These are phyloP conservation scores for Phytophthora cajani DNA, from an alignment of 352 stramenopile genomes.

Conservation along the genomic window DNA sequence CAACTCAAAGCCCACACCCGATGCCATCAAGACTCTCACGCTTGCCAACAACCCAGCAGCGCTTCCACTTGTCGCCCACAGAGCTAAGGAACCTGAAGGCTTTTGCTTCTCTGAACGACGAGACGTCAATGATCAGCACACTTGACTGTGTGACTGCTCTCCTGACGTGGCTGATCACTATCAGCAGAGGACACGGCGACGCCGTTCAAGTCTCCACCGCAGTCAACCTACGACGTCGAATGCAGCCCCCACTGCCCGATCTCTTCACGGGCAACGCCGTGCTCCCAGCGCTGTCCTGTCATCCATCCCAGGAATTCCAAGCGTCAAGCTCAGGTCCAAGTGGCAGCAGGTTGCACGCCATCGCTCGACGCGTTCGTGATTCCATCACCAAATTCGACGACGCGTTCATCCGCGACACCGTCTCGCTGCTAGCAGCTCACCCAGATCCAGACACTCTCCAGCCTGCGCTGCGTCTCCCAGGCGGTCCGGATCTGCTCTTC, in stretches of 20 bases:
- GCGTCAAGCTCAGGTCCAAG: not conserved
- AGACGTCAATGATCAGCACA: constrained; percentile 6
- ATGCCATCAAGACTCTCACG: not conserved
- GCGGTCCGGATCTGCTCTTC: constrained; percentile 20
- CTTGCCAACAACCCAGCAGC: constrained; percentile 1
- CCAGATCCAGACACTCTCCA: not conserved
- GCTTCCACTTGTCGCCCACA: constrained; percentile 7
- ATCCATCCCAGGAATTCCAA: constrained; percentile 6
- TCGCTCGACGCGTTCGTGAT: constrained; percentile 7
- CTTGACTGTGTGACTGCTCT: constrained; percentile 20
- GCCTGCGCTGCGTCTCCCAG: constrained; percentile 5
- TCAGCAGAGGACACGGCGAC: constrained; percentile 7
- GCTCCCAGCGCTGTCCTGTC: constrained; percentile 11
- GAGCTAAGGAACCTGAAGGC: constrained; percentile 7
- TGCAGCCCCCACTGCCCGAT: constrained; percentile 5
- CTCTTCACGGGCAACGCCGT: constrained; percentile 16
- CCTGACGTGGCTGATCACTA: constrained; percentile 14
- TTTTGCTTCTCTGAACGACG: constrained; percentile 1
- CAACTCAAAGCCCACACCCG: constrained; percentile 1
- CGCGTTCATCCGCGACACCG: constrained; percentile 16
- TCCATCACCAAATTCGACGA: constrained; percentile 17
- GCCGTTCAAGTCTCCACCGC: constrained; percentile 16
- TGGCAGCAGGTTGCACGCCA: not conserved
- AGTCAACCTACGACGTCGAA: constrained; percentile 12
- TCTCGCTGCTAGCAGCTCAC: constrained; percentile 13